Evolutionary conservation across 2,329 filamentous ascomycete species (phyloP).

Genomic region (Colletotrichum coccodes): DNA sequence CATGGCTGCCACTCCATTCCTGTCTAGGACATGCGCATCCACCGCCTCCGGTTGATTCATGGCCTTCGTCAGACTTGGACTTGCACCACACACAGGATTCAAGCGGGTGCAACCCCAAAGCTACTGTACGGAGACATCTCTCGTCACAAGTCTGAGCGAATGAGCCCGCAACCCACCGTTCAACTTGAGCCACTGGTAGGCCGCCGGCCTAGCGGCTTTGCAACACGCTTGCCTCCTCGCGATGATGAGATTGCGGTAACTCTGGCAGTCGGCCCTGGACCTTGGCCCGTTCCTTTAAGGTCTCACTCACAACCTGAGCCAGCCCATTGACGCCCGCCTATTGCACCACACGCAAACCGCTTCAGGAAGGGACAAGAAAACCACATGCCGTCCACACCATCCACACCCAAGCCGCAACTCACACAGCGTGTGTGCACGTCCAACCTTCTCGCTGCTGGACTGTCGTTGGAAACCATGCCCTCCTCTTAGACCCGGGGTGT

Average conservation of each 20-base stretch:
- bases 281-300: constrained; percentile 1
- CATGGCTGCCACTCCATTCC: constrained; percentile 8
- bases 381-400: constrained; percentile 3
- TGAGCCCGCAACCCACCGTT: not conserved
- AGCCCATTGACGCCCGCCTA: constrained; percentile 5
- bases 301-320: not conserved
- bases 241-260: not conserved
- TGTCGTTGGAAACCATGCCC: constrained; percentile 10
- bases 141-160: not conserved
- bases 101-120: constrained; percentile 10
- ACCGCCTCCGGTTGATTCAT: constrained; percentile 7
- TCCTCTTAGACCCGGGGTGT: not conserved
- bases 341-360: not conserved
- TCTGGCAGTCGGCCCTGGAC: not conserved
- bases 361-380: not conserved
- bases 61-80: not conserved
- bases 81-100: constrained; percentile 7
- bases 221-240: not conserved
- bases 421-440: not conserved
- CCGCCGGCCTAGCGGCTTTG: not conserved
- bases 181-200: not conserved
- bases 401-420: constrained; percentile 2
- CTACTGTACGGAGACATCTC: not conserved
- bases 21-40: constrained; percentile 13
- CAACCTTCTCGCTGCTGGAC: not conserved